Percentiles rank a stretch among this genome's conserved stretches.
Evolutionary conservation across 305 asterid species (phyloP).

Genomic region (Fraxinus xanthoxyloides): DNA sequence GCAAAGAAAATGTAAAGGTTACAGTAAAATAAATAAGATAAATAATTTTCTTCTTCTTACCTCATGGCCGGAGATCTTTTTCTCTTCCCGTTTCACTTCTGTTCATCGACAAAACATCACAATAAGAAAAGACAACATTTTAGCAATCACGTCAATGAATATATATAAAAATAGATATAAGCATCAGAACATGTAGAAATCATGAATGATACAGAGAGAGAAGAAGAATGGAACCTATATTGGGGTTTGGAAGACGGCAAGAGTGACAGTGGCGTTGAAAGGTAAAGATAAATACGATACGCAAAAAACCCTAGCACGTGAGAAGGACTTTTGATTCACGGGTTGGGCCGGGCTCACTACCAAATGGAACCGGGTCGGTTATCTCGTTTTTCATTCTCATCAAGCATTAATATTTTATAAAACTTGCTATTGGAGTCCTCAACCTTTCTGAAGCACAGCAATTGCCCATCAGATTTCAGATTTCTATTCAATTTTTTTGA

Average conservation of each 20-base stretch:
- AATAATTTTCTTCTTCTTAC: constrained; percentile 17
- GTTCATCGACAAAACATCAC: constrained; percentile 11
- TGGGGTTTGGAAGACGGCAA: constrained; percentile 1
- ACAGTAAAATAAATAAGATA: background rate
- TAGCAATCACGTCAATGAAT: background rate
- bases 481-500: background rate
- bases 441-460: background rate
- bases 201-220: background rate
- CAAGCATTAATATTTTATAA: background rate
- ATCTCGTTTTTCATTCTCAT: background rate
- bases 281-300: background rate
- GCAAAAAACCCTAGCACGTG: constrained; percentile 2
- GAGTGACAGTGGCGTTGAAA: background rate
- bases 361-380: background rate
- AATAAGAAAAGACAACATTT: background rate
- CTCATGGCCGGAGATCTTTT: constrained; percentile 38
- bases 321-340: background rate
- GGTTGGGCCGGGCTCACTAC: background rate
- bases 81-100: constrained; percentile 22
- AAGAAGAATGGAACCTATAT: background rate
- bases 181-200: background rate
- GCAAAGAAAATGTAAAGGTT: background rate
- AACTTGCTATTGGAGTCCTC: background rate
- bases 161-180: background rate
- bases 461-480: background rate